Evolutionary conservation across 371 early-diverging fungal genomes (phyloP).

Genomic region (Actinomortierella wolfii): DNA sequence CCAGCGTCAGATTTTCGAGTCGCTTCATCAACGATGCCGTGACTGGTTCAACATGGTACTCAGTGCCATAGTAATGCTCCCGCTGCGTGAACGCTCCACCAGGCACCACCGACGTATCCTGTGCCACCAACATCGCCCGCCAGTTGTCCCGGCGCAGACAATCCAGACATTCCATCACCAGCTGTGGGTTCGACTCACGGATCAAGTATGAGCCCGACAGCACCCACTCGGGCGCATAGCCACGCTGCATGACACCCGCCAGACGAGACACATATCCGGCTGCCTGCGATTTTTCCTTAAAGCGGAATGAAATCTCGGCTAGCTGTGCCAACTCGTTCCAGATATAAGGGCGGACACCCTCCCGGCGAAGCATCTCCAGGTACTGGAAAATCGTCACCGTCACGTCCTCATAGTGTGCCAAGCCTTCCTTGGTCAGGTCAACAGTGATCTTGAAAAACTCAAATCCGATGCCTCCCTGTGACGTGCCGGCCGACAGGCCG

Average conservation of each 20-base stretch:
- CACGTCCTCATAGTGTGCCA: conserved; percentile 74
- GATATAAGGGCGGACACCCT: conserved; percentile 76
- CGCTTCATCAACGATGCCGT: conserved; percentile 56
- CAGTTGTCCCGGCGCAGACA: conserved; percentile 75
- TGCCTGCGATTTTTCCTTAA: conserved; percentile 80
- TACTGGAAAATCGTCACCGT: conserved; percentile 86
- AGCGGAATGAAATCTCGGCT: conserved; percentile 75
- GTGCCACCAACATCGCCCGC: conserved; percentile 36
- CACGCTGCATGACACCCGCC: conserved; percentile 67
- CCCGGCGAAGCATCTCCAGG: conserved; percentile 72
- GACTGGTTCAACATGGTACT: conserved; percentile 76
- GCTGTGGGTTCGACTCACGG: conserved; percentile 61
- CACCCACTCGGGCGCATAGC: conserved; percentile 69
- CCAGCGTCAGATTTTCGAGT: conserved; percentile 52
- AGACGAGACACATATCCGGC: conserved; percentile 64
- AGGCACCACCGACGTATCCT: conserved; percentile 49
- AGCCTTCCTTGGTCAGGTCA: conserved; percentile 85
- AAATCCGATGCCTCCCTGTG: conserved; percentile 73
- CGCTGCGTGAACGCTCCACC: conserved; percentile 53
- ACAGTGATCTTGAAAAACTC: conserved; percentile 82
- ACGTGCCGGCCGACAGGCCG: conserved; percentile 68
- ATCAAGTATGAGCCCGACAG: conserved; percentile 75
- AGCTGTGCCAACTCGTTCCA: conserved; percentile 72
- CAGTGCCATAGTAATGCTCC: conserved; percentile 85
- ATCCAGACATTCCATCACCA: conserved; percentile 60